Conservation (phyloP, 2,329 filamentous ascomycete genomes). For the Xylaria sp. region DNA sequence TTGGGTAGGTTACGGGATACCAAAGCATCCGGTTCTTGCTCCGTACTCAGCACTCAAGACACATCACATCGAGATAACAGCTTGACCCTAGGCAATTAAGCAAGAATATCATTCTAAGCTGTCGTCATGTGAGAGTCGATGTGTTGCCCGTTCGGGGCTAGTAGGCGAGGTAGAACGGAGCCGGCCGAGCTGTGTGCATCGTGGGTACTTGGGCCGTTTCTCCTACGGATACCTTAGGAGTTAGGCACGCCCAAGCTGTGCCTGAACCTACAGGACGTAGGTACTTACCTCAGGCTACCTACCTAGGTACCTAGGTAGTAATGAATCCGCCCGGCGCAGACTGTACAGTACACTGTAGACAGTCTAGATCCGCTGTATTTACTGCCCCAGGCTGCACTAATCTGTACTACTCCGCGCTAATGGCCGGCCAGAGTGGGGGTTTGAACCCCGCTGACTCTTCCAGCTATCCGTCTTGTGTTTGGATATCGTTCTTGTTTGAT, state of each 20-base stretch:
- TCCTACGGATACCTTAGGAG: too few relatives aligned
- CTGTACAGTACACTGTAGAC: too few relatives aligned
- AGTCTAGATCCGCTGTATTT: too few relatives aligned
- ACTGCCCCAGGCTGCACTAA: too few relatives aligned
- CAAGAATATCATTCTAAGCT: background rate
- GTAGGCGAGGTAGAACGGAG: slow-evolving; percentile 10
- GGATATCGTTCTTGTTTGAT: slow-evolving; percentile 26
- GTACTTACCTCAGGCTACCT: background rate
- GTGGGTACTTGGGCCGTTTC: background rate
- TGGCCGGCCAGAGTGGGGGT: background rate
- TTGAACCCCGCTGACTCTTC: slow-evolving; percentile 1
- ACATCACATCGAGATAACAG: too few relatives aligned
- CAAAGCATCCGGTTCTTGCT: too few relatives aligned
- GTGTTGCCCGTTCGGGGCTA: background rate
- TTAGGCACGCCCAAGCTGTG: too few relatives aligned
- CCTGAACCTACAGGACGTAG: background rate
- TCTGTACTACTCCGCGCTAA: background rate
- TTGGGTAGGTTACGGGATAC: too few relatives aligned
- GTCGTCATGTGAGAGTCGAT: background rate
- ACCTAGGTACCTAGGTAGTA: too few relatives aligned
- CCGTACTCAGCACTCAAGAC: too few relatives aligned
- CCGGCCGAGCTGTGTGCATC: slow-evolving; percentile 7
- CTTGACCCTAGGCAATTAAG: background rate
- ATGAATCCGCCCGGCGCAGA: background rate
- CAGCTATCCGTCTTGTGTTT: background rate